Evolutionary conservation across 306 rosid species (phyloP), one percentile per base, ranked within the genome.

Genomic region (Quercus bicolor): DNA sequence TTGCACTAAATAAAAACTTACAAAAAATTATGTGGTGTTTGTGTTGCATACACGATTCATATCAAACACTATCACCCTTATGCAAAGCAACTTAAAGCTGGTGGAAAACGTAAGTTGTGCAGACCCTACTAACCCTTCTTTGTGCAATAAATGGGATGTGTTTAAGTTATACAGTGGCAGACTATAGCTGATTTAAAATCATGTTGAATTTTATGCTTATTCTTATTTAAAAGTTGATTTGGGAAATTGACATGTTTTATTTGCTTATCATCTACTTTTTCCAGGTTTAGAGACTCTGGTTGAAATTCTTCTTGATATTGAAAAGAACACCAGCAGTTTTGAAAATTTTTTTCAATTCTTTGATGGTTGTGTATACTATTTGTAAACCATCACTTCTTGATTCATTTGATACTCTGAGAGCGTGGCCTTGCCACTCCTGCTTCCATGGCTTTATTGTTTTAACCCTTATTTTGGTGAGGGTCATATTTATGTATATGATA

Each of bases 391-490:
- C 11, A n/a, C 72, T 59, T 76, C 31, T 31, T 15, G 72, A 78
- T 77, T 72, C 52, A 62, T 53, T 79, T 80, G 70, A 29, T 70
- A 56, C 29, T 34, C 9, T 70, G 60, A 82, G 77, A 80, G 73
- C 79, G 68, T 40, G 24, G 53, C 57, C 62, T 48, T 55, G 64
- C 55, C 15, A 71, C 23, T 75, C 45, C 65, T 56, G 29, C 74
- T 73, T 77, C 78, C 78, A 75, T 83, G 78, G 61, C 76, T 79
- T 78, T 80, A 87, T 88, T 88, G 84, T 87, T 85, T 85, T 79
- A 74, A 62, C 70, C 91, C 86, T 70, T 53, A 7, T 77, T 61
- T 53, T 12, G n/a, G 70, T 54, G 15, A 72, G 85, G 90, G 88
- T 75, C 82, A 56, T 69, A 68, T 74, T 48, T 57, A 37, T 20